These are phyloP conservation scores for Sporopachydermia lactativora DNA, from an alignment of 805 yeast genomes.

Conservation along the genomic window DNA sequence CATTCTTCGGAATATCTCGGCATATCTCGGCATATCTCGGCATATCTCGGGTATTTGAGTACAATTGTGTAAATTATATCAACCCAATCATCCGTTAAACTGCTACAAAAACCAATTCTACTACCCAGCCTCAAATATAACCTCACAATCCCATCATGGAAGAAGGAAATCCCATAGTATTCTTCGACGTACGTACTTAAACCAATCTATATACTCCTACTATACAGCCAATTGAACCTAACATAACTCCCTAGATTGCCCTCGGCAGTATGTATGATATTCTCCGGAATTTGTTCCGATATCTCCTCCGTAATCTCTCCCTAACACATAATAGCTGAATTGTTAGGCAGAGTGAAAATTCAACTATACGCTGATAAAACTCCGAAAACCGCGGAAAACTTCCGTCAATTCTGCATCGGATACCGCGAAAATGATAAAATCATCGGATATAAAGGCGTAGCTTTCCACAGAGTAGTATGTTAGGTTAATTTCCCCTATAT, in stretches of 20 bases:
- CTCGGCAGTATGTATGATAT: constrained; percentile 19
- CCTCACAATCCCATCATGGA: not conserved
- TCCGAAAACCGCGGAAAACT: constrained; percentile 35
- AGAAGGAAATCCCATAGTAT: constrained; percentile 22
- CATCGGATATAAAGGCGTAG: constrained; percentile 6
- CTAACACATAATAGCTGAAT: constrained; percentile 16
- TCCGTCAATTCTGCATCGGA: constrained; percentile 39
- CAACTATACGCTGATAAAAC: constrained; percentile 25
- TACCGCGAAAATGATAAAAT: constrained; percentile 14
- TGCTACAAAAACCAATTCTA: too few species aligned
- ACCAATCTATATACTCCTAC: constrained; percentile 1
- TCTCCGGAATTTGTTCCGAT: too few species aligned
- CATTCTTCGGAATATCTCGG: too few species aligned
- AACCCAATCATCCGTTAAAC: too few species aligned
- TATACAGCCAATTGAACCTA: not conserved
- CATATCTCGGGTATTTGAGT: too few species aligned
- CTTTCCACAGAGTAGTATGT: constrained; percentile 23
- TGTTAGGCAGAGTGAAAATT: constrained; percentile 31
- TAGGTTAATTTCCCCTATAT: too few species aligned
- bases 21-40: too few species aligned
- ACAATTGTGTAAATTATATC: too few species aligned
- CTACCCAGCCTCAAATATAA: not conserved
- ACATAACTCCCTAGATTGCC: constrained; percentile 13
- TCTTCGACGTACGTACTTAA: constrained; percentile 25
- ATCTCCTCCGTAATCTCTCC: too few species aligned